Conservation (phyloP, 306 rosid species). For the Styphnolobium japonicum region DNA sequence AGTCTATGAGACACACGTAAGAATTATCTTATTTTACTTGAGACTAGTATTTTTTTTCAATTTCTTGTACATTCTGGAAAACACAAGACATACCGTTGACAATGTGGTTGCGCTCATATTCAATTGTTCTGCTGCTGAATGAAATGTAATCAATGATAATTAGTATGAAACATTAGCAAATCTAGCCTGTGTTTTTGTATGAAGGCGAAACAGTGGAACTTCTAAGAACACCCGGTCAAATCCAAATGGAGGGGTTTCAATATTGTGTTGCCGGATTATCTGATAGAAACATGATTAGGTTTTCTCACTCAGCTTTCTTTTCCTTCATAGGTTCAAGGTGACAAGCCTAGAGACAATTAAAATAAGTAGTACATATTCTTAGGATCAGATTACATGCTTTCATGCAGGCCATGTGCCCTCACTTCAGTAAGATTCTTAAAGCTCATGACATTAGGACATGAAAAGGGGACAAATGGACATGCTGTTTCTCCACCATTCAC, state of each 20-base stretch:
- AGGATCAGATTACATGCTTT: not conserved
- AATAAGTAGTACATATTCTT: not conserved
- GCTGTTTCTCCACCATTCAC: not conserved
- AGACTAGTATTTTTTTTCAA: too few relatives aligned
- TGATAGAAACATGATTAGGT: conserved; percentile 44
- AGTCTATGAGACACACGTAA: too few relatives aligned
- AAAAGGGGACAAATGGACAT: not conserved
- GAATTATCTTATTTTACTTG: too few relatives aligned
- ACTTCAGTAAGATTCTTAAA: not conserved
- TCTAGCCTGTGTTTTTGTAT: not conserved
- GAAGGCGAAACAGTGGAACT: not conserved
- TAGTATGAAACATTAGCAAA: not conserved
- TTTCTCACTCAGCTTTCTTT: conserved; percentile 46
- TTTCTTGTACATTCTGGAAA: too few relatives aligned
- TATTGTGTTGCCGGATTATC: conserved; percentile 47
- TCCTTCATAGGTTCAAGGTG: conserved; percentile 69
- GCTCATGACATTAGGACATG: not conserved
- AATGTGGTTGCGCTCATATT: too few relatives aligned
- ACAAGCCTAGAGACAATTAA: conserved; percentile 47
- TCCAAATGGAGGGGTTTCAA: conserved; percentile 64
- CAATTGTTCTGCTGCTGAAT: not conserved
- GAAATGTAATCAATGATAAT: not conserved
- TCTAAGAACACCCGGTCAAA: conserved; percentile 5
- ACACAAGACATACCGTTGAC: too few relatives aligned
- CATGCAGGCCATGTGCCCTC: not conserved